Base-by-base conservation (phyloP, 768 basidiomycete genomes). In the Tricholoma bakamatsutake region DNA sequence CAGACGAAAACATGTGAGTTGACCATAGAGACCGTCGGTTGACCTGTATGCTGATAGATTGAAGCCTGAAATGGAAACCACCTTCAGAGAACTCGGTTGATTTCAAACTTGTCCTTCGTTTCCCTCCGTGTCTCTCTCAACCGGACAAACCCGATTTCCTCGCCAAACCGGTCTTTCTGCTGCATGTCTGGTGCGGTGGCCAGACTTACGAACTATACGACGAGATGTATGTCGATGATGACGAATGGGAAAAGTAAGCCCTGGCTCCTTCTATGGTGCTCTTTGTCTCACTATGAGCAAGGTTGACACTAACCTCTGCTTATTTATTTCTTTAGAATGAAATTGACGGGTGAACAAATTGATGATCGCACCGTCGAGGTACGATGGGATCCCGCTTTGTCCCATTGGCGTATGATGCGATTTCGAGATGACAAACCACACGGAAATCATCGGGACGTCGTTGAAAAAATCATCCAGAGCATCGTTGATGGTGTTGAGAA, bases 41-140 rank as follows among this genome's bases (percentile, higher is more conserved):
- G 17, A 21, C 50, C 27, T 50, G 34, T 46, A 24, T 30, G 33
- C 42, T 49, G 30, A 37, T 62, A 51, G 54, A 31, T 47, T 15
- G 33, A 61, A 98, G 96, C 59, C 70, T 99, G 65, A 99, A 99
- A 71, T 99, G 97, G 97, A 99, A 99, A 70, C 94, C 95, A 1
- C 94, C 97, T 0, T 90, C 88, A 1, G 96, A 98, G 67, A 99
- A 99, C 68, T 95, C 94, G 1, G 88, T 98, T 63, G 97, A 99
- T 70, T 98, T 99, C 77, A 93, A 93, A 69, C 86, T 98, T 28
- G 81, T 94, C 49, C 75, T 99, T n/a, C 87, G 93, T 31, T 99
- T 98, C 68, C 94, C 96, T 0, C 83, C 93, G 1, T 69, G 72
- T 3, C 66, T 67, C 13, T 71, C 72, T 21, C 69, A 85, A 51